phyloP scores from a whole-genome alignment of 805 yeast species.

The Myxozyma vanderwaltii region DNA sequence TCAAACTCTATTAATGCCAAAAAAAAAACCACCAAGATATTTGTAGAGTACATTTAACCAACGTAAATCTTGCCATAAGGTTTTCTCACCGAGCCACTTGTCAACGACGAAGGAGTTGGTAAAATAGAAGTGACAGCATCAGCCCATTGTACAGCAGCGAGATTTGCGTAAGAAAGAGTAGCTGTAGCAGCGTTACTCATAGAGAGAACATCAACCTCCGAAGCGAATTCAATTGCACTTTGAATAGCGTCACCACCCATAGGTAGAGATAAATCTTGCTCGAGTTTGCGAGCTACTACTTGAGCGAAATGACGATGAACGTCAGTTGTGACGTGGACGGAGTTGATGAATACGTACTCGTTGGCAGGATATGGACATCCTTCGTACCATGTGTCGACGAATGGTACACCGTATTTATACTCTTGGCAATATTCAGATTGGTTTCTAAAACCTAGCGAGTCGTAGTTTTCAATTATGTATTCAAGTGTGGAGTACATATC shows the following conservation, averaged over 20 bases:
- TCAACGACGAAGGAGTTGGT: not conserved
- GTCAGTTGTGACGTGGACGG: slow-evolving; percentile 23
- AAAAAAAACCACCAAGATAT: not conserved
- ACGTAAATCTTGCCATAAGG: slow-evolving; percentile 4
- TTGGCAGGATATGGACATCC: slow-evolving; percentile 13
- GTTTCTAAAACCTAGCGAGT: slow-evolving; percentile 7
- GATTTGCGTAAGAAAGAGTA: not conserved
- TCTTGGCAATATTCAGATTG: slow-evolving; percentile 9
- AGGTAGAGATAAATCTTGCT: not conserved
- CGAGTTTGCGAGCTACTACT: slow-evolving; percentile 7
- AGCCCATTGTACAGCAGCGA: not conserved
- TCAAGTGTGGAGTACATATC: slow-evolving; percentile 9
- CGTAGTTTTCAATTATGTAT: slow-evolving; percentile 3
- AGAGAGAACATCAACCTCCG: not conserved
- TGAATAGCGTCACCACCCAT: not conserved
- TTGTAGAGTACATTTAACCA: not conserved
- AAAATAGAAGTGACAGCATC: not conserved
- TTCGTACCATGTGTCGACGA: slow-evolving; percentile 9
- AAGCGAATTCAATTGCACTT: not conserved
- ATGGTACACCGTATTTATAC: slow-evolving; percentile 19
- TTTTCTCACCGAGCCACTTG: not conserved
- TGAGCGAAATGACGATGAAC: slow-evolving; percentile 16
- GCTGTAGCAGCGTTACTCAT: not conserved
- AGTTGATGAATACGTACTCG: slow-evolving; percentile 20
- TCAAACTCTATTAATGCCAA: too few species aligned